These are phyloP conservation scores for Exophiala lecanii-corni DNA, from an alignment of 2,329 filamentous ascomycete species.

Conservation along the genomic window DNA sequence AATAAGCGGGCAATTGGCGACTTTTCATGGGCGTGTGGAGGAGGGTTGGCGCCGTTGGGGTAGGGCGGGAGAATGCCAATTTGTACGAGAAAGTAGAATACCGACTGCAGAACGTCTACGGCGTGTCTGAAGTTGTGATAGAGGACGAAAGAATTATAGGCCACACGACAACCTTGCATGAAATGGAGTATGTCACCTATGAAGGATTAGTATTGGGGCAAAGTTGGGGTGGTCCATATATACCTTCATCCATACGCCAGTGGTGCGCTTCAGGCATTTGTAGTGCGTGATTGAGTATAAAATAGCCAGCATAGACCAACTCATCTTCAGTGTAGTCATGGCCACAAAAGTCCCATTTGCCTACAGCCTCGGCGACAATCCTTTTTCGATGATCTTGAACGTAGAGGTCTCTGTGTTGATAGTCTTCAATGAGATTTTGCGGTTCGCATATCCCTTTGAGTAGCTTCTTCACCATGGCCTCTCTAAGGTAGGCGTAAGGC, in stretches of 20 bases:
- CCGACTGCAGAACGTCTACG: conserved; percentile 88
- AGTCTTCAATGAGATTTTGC: conserved; percentile 58
- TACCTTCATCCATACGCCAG: conserved; percentile 75
- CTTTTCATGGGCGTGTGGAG: conserved; percentile 34
- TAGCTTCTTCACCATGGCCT: conserved; percentile 87
- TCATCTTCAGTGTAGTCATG: conserved; percentile 89
- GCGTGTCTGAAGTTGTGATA: conserved; percentile 99
- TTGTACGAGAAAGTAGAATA: conserved; percentile 81
- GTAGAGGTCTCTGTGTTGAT: conserved; percentile 60
- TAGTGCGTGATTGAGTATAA: conserved; percentile 88
- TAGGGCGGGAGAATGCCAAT: conserved; percentile 72
- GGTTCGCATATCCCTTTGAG: conserved; percentile 84
- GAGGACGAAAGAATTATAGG: conserved; percentile 94
- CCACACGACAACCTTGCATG: conserved; percentile 78
- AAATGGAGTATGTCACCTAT: conserved; percentile 78
- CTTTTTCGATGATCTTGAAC: conserved; percentile 62
- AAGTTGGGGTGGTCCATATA: conserved; percentile 29
- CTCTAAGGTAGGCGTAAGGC: conserved; percentile 81
- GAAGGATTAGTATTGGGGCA: conserved; percentile 35
- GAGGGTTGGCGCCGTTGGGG: conserved; percentile 37
- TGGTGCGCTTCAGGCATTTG: conserved; percentile 72
- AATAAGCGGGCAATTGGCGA: conserved; percentile 70
- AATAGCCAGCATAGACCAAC: conserved; percentile 73
- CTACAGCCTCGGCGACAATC: conserved; percentile 64
- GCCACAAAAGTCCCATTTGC: conserved; percentile 81